Evolutionary conservation across 208 protist species (phyloP), one percentile per base, ranked within the genome.

Genomic region (Eutreptiella sp.): DNA sequence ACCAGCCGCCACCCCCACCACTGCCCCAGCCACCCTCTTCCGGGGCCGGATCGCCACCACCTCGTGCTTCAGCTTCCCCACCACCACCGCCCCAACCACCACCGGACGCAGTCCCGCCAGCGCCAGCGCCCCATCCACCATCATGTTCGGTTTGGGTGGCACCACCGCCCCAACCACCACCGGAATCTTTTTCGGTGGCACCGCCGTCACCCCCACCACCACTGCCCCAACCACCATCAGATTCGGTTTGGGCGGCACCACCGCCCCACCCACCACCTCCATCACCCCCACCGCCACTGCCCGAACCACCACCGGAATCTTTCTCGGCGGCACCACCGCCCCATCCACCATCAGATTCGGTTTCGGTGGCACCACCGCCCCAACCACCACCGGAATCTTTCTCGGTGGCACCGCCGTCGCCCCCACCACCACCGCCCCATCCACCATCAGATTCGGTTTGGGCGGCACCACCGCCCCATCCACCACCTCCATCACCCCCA

Each of bases 371-470:
- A 52, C 23, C 29, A 34, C 27, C 23, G n/a, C 62, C 24, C 0
- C 41, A 31, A 19, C 60, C 39, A 24, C 32, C 41, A 23, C 48
- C 4, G 38, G n/a, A n/a, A n/a, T n/a, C n/a, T n/a, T n/a, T n/a
- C n/a, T n/a, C n/a, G n/a, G n/a, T n/a, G n/a, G n/a, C n/a, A n/a
- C n/a, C n/a, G n/a, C 32, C 1, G 33, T 46, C 28, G 24, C 61
- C 42, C 4, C 59, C 27, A 24, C 59, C 3, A 3, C 59, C 1
- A 26, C 36, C 1, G 33, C 60, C 41, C 0, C 54, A 26, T 36
- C 53, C 31, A 38, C 71, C 47, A 55, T 67, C 61, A 16, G 19
- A 31, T 28, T 48, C 57, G 42, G 26, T 5, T 19, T 50, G 5
- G 57, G 24, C 50, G 9, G 11, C 16, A 16, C 57, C 43, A 28